Percentiles rank a stretch among this genome's conserved stretches.
These are phyloP conservation scores for Verbena officinalis DNA, from an alignment of 257 asterid genomes.

Conservation along the genomic window DNA sequence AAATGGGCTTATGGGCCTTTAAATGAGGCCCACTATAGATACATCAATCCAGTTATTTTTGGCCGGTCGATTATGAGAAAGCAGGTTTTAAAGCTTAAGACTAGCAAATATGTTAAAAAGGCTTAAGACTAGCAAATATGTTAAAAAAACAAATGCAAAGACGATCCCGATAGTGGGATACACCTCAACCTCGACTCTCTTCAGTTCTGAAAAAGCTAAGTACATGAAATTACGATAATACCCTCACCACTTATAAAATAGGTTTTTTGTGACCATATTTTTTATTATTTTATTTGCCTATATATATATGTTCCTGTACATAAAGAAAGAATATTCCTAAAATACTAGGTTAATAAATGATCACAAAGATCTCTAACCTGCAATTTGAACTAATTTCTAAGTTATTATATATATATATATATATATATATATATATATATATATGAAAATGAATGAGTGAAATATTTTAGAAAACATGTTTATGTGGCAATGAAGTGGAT, in stretches of 20 bases:
- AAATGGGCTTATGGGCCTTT: conserved; percentile 6
- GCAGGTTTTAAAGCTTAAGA: background rate
- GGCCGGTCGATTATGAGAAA: conserved; percentile 27
- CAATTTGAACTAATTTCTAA: too few relatives aligned
- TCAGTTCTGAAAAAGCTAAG: background rate
- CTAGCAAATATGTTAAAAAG: background rate
- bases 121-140: too few relatives aligned
- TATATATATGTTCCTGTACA: too few relatives aligned
- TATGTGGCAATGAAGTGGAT: too few relatives aligned
- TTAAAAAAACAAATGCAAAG: background rate
- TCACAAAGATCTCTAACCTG: background rate
- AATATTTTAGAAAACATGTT: too few relatives aligned
- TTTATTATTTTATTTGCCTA: too few relatives aligned
- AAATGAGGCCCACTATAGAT: conserved; percentile 11
- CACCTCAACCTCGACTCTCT: conserved; percentile 24
- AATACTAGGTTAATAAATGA: background rate
- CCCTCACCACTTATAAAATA: conserved; percentile 1
- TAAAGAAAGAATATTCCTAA: background rate
- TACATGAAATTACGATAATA: background rate
- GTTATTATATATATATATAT: too few relatives aligned
- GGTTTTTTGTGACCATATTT: too few relatives aligned
- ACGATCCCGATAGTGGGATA: conserved; percentile 33
- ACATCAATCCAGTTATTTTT: conserved; percentile 14
- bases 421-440: too few relatives aligned
- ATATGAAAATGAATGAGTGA: too few relatives aligned